Evolutionary conservation across 208 protist species (phyloP), one percentile per base, ranked within the genome.

Genomic region (Phytomonas sp.): DNA sequence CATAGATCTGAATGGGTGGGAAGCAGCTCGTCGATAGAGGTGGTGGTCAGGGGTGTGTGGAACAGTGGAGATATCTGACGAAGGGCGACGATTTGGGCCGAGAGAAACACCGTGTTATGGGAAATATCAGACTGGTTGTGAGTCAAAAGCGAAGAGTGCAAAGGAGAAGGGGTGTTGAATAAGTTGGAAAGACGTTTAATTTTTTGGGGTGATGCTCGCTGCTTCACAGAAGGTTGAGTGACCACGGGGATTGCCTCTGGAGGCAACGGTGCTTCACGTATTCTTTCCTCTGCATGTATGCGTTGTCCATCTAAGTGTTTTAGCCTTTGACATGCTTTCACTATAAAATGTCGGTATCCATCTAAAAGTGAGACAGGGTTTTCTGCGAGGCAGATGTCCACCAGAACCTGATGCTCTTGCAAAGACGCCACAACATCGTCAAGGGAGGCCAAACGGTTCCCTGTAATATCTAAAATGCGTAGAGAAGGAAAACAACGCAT

Each of bases 331-430:
- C 87, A 93, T 26, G 62, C 66, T 32, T 61, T 37, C 29, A 80
- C 69, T 11, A 95, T n/a, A 23, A 60, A 63, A 11, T 71, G 60
- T 19, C 81, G 83, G 68, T 91, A 95, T 31, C 70, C 72, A 71
- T 93, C 86, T 16, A 88, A 40, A 11, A 91, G 69, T 12, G 86
- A 65, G 34, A 95, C 71, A 30, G 90, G 90, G 67, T 88, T 91
- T 32, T 88, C 90, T 31, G 75, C 62, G 30, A 95, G 79, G 2
- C 69, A 77, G 23, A 93, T 71, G 52, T 95, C 88, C 12, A 73
- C 67, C 33, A 95, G 67, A 16, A 70, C 45, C 5, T 42, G 49
- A 62, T 95, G 90, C 40, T 49, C 73, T 23, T 64, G 40, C 11
- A 91, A 33, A 12, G 71, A 69, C 8, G 45, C 61, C 67, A 86